Base-by-base conservation (phyloP, 2,329 filamentous ascomycete genomes). In the Berkeleyomyces rouxiae region DNA sequence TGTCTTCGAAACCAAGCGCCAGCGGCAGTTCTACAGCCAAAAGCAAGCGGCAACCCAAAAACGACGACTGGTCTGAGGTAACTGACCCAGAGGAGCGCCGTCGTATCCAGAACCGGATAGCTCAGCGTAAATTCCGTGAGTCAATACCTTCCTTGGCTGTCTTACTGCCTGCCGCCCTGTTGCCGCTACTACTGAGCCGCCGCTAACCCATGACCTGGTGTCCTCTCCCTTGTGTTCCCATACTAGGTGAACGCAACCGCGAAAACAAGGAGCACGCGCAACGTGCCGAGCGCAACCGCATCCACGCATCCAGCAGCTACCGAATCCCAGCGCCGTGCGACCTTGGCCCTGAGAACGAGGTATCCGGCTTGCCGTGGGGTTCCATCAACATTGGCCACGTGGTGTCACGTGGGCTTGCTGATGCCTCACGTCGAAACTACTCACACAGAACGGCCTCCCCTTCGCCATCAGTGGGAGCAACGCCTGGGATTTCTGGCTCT, bases 91-190 rank as follows among this genome's bases (percentile, higher is more conserved):
- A 83, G 65, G 84, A 88, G 73, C 79, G 87, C 69, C 78, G 87
- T 66, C 83, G 85, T 65, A 86, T 90, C 59, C 87, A 90, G 71
- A 90, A 90, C 70, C 81, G 85, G 61, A 80, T 89, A 65, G 86
- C 86, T 1, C 87, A 90, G 69, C 79, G 86, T 67, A 88, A 88
- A 68, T 90, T 88, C 67, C 79, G 87, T 90, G 78, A 69, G 84
- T 68, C 61, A 11, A 33, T 59, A 10, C n/a, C 43, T 58, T 43
- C 51, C 37, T 4, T 47, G 47, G 23, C 10, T 51, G 47, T 31
- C 16, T 43, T 13, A 9, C 10, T 43, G 10, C n/a, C 42, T 43
- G 42, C n/a, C 23, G 36, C 36, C 33, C 31, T 23, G 3, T 37
- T 5, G 13, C 36, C 16, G 13, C 31, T 43, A n/a, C 3, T 44